Conservation (phyloP, 441 rosid genomes). For the Euphorbia schlechtendalii region DNA sequence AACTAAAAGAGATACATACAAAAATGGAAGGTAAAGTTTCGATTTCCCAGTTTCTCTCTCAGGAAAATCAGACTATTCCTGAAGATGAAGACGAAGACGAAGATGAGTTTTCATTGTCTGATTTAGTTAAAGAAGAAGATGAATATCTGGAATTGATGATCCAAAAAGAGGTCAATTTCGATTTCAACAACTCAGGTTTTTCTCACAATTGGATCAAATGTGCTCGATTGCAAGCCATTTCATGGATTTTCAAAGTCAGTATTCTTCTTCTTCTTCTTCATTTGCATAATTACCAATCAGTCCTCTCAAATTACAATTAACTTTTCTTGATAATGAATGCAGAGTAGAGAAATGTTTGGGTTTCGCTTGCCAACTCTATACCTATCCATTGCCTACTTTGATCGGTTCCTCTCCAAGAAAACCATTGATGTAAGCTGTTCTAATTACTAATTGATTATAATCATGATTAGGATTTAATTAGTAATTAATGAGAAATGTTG, state of each 20-base stretch:
- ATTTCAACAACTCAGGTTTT: slow-evolving; percentile 23
- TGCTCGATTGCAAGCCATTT: slow-evolving; percentile 39
- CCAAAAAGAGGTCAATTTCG: slow-evolving; percentile 33
- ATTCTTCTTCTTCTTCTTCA: not conserved
- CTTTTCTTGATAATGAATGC: slow-evolving; percentile 17
- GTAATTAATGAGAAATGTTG: not conserved
- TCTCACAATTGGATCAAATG: slow-evolving; percentile 22
- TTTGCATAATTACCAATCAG: not conserved
- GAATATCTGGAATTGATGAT: slow-evolving; percentile 31
- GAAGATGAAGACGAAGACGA: slow-evolving; percentile 17
- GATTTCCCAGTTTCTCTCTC: slow-evolving; percentile 30
- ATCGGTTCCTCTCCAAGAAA: slow-evolving; percentile 42
- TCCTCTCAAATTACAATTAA: not conserved
- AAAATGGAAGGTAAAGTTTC: slow-evolving; percentile 27
- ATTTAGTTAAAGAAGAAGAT: slow-evolving; percentile 23
- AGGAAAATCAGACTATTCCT: slow-evolving; percentile 25
- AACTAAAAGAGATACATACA: not conserved
- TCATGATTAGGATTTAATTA: not conserved
- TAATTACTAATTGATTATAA: not conserved
- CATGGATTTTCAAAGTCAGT: slow-evolving; percentile 52
- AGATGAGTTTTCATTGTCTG: slow-evolving; percentile 10
- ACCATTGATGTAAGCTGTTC: slow-evolving; percentile 35
- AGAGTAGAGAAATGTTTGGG: slow-evolving; percentile 38
- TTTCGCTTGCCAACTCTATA: slow-evolving; percentile 44
- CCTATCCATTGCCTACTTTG: slow-evolving; percentile 46